Evolutionary conservation across 2,329 filamentous ascomycete genomes (phyloP), one percentile per base, ranked within the genome.

Genomic region (Bertia moriformis): DNA sequence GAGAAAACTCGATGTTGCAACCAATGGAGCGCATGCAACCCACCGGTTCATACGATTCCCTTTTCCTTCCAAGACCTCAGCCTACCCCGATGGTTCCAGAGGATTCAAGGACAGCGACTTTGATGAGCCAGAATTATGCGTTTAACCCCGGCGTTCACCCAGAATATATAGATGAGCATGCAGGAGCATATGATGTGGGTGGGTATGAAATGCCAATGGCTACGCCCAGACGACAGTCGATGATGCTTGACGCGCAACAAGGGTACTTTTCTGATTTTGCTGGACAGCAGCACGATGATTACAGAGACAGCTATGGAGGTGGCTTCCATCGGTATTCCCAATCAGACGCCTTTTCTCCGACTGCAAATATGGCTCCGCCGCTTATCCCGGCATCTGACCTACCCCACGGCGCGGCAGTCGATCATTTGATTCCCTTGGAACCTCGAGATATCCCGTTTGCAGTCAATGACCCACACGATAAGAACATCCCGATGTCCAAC

Each of bases 181-280:
- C 32, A 7, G 32, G 15, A 35, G 32, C 15, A 14, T 35, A 35
- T 18, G 32, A 17, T 7, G n/a, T 27, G 22, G 22, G 22, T 7
- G 22, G 7, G 7, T 27, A 27, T 27, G 22, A 27, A 7, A 10
- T 17, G 10, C 12, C 10, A 12, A 7, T 15, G 7, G 32, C 12
- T 15, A 15, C 10, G 7, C 10, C 17, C 32, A 35, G 10, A 15
- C 32, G 32, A 35, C 32, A 35, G 32, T 35, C 32, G 7, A 35
- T 15, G 15, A 35, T 35, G 32, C 32, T 35, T 18, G 32, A 35
- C 15, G 10, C 32, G 12, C 32, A 35, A 15, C 83, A 91, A 48
- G 83, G 73, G 14, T 96, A 86, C 58, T 98, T 98, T 55, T 89
- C 84, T 10, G 91, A 96, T 55, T 98, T 98, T 63, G 85, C 89